Conservation (phyloP, 1,284 basidiomycete genomes). For the Sporisorium iseilematis-ciliati region DNA sequence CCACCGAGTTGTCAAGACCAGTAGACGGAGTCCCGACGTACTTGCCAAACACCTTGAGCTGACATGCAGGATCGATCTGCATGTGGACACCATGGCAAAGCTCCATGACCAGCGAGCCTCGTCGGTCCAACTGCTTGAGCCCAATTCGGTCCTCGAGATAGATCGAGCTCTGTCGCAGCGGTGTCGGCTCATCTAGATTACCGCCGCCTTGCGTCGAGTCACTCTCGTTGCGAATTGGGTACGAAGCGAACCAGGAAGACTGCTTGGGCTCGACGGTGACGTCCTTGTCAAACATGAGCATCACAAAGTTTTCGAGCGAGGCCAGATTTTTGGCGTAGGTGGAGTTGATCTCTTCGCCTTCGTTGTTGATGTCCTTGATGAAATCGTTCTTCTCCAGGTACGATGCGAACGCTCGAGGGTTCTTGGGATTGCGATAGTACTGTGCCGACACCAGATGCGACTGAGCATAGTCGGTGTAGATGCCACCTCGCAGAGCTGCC, state of each 20-base stretch:
- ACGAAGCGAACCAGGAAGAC: constrained; percentile 65
- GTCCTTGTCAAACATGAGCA: constrained; percentile 68
- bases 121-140: constrained; percentile 79
- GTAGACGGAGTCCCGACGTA: constrained; percentile 58
- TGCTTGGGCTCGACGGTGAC: constrained; percentile 63
- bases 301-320: constrained; percentile 67
- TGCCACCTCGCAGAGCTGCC: constrained; percentile 78
- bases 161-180: constrained; percentile 80
- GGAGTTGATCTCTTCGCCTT: constrained; percentile 48
- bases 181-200: constrained; percentile 71
- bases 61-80: constrained; percentile 65
- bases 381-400: constrained; percentile 79
- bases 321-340: constrained; percentile 63
- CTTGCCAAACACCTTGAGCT: constrained; percentile 60
- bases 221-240: constrained; percentile 50
- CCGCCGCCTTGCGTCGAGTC: constrained; percentile 7
- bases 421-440: constrained; percentile 86
- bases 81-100: constrained; percentile 65
- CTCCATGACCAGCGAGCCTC: constrained; percentile 72
- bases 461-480: constrained; percentile 76
- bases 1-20: constrained; percentile 19
- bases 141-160: constrained; percentile 92
- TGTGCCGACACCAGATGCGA: constrained; percentile 78
- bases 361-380: constrained; percentile 71
- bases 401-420: constrained; percentile 74